These are phyloP conservation scores for Allodekkera sacchari DNA, from an alignment of 805 yeast genomes.

Conservation along the genomic window DNA sequence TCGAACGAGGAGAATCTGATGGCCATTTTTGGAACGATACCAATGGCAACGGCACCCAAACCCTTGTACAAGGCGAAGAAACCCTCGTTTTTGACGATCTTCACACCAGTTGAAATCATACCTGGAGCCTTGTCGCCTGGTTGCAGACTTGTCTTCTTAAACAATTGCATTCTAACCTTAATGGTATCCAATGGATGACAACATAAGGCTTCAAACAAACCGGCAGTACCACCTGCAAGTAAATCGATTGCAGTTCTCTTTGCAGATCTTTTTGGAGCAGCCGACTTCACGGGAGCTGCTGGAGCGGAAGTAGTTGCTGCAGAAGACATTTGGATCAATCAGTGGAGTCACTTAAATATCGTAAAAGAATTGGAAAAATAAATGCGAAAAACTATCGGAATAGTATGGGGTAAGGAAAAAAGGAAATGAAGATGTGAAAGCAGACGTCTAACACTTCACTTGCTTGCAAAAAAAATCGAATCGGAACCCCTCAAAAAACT, in stretches of 20 bases:
- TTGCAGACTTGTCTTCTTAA: slow-evolving; percentile 54
- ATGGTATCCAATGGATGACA: slow-evolving; percentile 98
- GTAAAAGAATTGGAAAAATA: too few relatives aligned
- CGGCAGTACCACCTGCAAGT: slow-evolving; percentile 95
- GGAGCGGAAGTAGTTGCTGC: too few relatives aligned
- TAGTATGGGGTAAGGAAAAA: too few relatives aligned
- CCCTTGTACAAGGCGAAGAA: slow-evolving; percentile 88
- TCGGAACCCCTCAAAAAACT: too few relatives aligned
- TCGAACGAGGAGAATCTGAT: slow-evolving; percentile 93
- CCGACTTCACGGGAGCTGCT: too few relatives aligned
- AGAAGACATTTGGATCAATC: too few relatives aligned
- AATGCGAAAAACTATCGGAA: too few relatives aligned
- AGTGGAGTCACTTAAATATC: too few relatives aligned
- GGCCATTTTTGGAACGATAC: slow-evolving; percentile 98
- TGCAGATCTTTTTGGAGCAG: too few relatives aligned
- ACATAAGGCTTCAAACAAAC: slow-evolving; percentile 92
- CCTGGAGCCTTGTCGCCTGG: slow-evolving; percentile 63
- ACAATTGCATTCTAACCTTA: slow-evolving; percentile 94
- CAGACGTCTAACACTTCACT: too few relatives aligned
- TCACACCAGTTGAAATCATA: slow-evolving; percentile 70
- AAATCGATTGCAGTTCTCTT: slow-evolving; percentile 52
- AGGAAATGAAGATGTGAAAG: too few relatives aligned
- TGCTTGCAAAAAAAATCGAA: too few relatives aligned
- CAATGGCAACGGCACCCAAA: slow-evolving; percentile 92
- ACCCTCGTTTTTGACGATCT: slow-evolving; percentile 73